phyloP scores from a whole-genome alignment of 179 eudicot species.

The Spinacia oleracea region DNA sequence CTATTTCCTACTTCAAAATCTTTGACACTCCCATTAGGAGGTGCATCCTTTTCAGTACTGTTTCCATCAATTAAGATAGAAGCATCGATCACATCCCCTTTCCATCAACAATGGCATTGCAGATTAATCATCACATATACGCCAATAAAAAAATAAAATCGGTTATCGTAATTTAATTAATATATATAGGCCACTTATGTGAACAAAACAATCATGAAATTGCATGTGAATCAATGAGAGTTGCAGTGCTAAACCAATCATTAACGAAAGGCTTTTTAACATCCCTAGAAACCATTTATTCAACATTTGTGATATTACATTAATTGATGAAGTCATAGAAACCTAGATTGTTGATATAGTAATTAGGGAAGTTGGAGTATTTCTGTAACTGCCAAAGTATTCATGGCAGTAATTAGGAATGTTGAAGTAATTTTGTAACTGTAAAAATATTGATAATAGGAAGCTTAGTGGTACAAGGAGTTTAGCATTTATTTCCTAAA shows the following conservation, averaged over 20 bases:
- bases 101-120: not conserved
- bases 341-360: too few relatives aligned
- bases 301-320: slow-evolving; percentile 35
- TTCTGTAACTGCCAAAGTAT: too few relatives aligned
- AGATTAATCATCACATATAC: not conserved
- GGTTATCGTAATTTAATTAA: too few relatives aligned
- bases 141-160: not conserved
- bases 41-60: slow-evolving; percentile 39
- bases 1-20: slow-evolving; percentile 37
- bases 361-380: too few relatives aligned
- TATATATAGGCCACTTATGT: too few relatives aligned
- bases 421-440: too few relatives aligned
- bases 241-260: slow-evolving; percentile 33
- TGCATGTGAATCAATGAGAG: slow-evolving; percentile 49
- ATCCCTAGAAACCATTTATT: slow-evolving; percentile 27
- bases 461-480: too few relatives aligned
- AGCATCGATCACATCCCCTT: slow-evolving; percentile 45
- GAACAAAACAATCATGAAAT: slow-evolving; percentile 59
- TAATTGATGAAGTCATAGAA: too few relatives aligned
- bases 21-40: slow-evolving; percentile 39
- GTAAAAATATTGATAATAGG: too few relatives aligned
- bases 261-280: slow-evolving; percentile 8
- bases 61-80: slow-evolving; percentile 42
- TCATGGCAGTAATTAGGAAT: too few relatives aligned
- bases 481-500: too few relatives aligned